These are phyloP conservation scores for Aspergillus homomorphus DNA, from an alignment of 495 filamentous ascomycete species.

Conservation along the genomic window DNA sequence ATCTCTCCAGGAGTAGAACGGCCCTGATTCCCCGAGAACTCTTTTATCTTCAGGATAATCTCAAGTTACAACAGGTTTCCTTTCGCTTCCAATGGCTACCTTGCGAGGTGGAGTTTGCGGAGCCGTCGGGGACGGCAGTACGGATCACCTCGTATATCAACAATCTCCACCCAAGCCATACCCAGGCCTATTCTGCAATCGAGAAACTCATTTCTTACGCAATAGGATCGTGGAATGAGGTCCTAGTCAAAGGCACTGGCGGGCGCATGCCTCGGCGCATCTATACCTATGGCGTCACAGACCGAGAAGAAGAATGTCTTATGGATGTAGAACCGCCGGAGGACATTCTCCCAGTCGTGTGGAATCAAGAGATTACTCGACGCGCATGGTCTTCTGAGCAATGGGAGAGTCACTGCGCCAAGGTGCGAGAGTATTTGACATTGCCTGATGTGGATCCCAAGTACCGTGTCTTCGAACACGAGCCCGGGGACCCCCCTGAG, in stretches of 20 bases:
- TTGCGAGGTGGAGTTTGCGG: constrained; percentile 45
- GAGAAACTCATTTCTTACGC: constrained; percentile 13
- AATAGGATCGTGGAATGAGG: constrained; percentile 16
- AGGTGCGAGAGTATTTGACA: constrained; percentile 9
- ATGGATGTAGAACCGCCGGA: background rate
- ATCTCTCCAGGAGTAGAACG: background rate
- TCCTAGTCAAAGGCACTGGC: constrained; percentile 6
- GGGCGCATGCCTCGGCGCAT: constrained; percentile 12
- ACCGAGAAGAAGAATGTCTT: background rate
- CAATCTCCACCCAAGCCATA: constrained; percentile 51
- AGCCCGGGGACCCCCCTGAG: background rate
- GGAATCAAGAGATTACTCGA: background rate
- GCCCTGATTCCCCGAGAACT: background rate
- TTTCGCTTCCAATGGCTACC: constrained; percentile 53
- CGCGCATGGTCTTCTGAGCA: constrained; percentile 5
- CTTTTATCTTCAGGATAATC: background rate
- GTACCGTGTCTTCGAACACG: background rate
- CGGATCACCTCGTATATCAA: constrained; percentile 51
- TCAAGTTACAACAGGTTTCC: background rate
- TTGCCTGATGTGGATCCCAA: constrained; percentile 5
- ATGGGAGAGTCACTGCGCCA: constrained; percentile 7
- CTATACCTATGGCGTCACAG: constrained; percentile 11
- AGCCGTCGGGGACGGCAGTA: constrained; percentile 16
- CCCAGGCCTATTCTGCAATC: constrained; percentile 10
- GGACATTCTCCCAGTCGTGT: background rate